Conservation (phyloP, 306 rosid genomes). For the Begonia loranthoides region DNA sequence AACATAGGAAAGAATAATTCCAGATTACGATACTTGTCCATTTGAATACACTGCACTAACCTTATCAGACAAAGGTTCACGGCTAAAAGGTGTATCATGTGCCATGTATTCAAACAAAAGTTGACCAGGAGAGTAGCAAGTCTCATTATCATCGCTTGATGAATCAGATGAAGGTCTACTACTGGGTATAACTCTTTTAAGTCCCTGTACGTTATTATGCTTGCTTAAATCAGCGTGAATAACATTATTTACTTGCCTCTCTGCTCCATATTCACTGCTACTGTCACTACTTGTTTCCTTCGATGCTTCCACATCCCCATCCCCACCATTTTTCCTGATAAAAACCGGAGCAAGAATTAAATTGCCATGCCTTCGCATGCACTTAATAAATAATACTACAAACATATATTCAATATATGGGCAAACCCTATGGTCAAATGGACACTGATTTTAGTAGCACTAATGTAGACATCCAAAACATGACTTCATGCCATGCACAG, state of each 20-base stretch:
- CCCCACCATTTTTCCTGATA: constrained; percentile 53
- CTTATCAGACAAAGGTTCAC: constrained; percentile 82
- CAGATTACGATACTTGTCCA: constrained; percentile 2
- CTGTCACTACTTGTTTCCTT: constrained; percentile 77
- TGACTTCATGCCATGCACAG: not conserved
- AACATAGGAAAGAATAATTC: constrained; percentile 1
- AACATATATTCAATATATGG: too few species aligned
- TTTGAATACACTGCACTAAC: constrained; percentile 28
- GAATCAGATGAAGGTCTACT: constrained; percentile 40
- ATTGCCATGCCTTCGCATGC: not conserved
- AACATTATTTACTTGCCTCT: constrained; percentile 27
- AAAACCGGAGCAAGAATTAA: constrained; percentile 2
- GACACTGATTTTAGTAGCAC: too few species aligned
- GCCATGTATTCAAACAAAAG: constrained; percentile 64
- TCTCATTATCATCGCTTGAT: constrained; percentile 61
- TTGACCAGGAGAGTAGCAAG: constrained; percentile 44
- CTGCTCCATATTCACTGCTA: constrained; percentile 46
- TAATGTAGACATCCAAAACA: too few species aligned
- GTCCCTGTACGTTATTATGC: constrained; percentile 22
- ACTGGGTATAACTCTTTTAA: constrained; percentile 30
- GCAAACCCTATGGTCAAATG: too few species aligned
- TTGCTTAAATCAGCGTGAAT: constrained; percentile 26
- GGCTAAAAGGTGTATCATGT: constrained; percentile 63
- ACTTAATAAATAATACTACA: not conserved
- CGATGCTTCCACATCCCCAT: constrained; percentile 73